Evolutionary conservation across 176 grass and related monocot genomes (phyloP).

Genomic region (Hsuehochloa calcarea): DNA sequence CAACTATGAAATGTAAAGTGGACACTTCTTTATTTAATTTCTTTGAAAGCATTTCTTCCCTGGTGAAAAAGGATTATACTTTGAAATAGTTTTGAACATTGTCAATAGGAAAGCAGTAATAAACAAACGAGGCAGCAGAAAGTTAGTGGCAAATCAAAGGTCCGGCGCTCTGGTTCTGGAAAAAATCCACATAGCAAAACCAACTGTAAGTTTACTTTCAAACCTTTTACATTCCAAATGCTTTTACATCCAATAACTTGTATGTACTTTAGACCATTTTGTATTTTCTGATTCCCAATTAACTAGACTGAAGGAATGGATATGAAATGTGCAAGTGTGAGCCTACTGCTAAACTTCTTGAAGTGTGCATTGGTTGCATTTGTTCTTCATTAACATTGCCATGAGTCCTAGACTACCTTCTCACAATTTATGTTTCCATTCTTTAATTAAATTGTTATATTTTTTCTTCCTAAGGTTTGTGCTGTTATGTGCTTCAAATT

Average conservation of each 20-base stretch:
- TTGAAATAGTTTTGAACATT: neutral
- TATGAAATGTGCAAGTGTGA: neutral
- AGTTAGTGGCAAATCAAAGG: slow-evolving; percentile 24
- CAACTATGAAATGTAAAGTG: neutral
- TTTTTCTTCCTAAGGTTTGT: neutral
- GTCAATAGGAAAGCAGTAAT: slow-evolving; percentile 36
- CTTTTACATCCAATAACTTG: neutral
- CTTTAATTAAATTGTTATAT: neutral
- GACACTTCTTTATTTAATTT: neutral
- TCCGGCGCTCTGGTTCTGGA: neutral
- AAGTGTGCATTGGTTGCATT: neutral
- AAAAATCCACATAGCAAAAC: slow-evolving; percentile 33
- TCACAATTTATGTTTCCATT: neutral
- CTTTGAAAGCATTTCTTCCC: neutral
- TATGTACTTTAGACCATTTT: neutral
- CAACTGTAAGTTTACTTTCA: slow-evolving; percentile 31
- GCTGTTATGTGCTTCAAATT: neutral
- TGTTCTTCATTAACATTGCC: neutral
- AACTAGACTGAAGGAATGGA: neutral
- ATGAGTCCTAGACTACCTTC: neutral
- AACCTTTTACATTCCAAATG: neutral
- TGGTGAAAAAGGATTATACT: neutral
- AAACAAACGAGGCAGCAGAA: slow-evolving; percentile 44
- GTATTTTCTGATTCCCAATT: neutral
- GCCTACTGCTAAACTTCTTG: neutral